Evolutionary conservation across 495 filamentous ascomycete species (phyloP).

Genomic region (Xylaria sp.): DNA sequence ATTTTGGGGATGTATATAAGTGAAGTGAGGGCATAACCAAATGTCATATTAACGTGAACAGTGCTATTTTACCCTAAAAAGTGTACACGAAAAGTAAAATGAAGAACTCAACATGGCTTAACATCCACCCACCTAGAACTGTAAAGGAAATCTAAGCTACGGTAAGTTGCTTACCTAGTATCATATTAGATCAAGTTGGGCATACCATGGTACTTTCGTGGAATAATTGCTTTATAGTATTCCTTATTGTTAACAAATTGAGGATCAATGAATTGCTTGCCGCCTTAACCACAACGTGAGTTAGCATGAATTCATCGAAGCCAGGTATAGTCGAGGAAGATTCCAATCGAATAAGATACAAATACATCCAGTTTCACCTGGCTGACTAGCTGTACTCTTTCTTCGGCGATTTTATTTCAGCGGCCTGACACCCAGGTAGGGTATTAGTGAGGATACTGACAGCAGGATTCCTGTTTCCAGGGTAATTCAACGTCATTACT

Average conservation of each 20-base stretch:
- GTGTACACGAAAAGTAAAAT: background rate
- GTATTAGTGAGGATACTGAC: background rate
- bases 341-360: background rate
- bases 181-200: background rate
- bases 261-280: background rate
- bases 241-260: background rate
- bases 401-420: background rate
- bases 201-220: background rate
- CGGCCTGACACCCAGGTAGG: background rate
- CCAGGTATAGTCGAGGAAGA: background rate
- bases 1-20: too few relatives aligned
- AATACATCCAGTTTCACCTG: background rate
- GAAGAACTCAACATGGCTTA: background rate
- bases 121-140: background rate
- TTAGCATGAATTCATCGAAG: background rate
- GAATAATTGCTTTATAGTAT: background rate
- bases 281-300: background rate
- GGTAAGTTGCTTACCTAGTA: background rate
- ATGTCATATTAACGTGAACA: background rate
- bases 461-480: background rate
- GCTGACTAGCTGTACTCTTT: background rate
- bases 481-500: background rate
- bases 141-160: background rate
- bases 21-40: too few relatives aligned
- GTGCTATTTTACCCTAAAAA: background rate